phyloP scores from a whole-genome alignment of 106 monocot genomes.

The Dendrobium chrysotoxum region DNA sequence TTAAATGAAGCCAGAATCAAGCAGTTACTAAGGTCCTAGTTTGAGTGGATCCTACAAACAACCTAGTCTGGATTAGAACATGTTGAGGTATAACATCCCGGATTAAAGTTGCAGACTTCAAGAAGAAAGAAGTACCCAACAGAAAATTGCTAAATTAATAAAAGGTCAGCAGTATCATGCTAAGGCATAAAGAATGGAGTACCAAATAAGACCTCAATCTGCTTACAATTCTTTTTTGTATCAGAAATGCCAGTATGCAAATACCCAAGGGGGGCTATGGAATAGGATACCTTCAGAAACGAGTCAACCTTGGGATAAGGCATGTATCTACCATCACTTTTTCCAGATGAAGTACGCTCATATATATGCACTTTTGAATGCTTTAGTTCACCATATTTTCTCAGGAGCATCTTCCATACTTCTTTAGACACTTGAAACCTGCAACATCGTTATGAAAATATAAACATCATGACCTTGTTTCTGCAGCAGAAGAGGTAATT shows the following conservation, averaged over 20 bases:
- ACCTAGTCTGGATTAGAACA: too few species aligned
- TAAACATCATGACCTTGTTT: neutral
- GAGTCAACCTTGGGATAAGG: constrained; percentile 69
- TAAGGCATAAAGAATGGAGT: too few species aligned
- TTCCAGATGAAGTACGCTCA: constrained; percentile 49
- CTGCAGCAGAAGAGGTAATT: neutral
- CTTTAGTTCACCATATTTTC: constrained; percentile 26
- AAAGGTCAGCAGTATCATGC: neutral
- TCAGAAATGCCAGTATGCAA: too few species aligned
- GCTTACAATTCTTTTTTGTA: neutral
- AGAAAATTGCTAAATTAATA: neutral
- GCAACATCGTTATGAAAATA: constrained; percentile 1
- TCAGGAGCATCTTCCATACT: constrained; percentile 62
- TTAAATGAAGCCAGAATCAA: too few species aligned
- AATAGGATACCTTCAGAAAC: constrained; percentile 55
- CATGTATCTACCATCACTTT: constrained; percentile 54
- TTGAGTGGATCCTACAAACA: too few species aligned
- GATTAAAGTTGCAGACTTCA: too few species aligned
- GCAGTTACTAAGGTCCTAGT: too few species aligned
- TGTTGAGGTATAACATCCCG: too few species aligned
- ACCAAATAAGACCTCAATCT: neutral
- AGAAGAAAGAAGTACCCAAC: neutral
- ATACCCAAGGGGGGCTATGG: neutral
- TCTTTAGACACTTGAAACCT: constrained; percentile 72
- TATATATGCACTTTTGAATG: constrained; percentile 50